These are phyloP conservation scores for Rhodotorula paludigena DNA, from an alignment of 768 basidiomycete genomes.

Conservation along the genomic window DNA sequence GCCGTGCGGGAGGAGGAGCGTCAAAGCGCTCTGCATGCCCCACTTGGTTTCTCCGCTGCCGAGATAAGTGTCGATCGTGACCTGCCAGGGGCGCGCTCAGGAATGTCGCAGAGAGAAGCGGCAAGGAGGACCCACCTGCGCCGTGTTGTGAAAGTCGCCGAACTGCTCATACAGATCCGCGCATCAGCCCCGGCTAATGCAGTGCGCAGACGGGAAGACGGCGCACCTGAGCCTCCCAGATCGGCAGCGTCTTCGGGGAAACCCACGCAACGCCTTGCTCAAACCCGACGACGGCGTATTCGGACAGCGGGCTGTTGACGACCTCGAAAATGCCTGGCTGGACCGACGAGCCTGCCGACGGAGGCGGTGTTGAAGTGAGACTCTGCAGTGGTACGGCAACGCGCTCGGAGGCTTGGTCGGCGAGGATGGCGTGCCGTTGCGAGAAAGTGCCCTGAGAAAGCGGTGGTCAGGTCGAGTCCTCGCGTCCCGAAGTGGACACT, in stretches of 20 bases:
- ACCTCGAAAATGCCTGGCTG: conserved; percentile 50
- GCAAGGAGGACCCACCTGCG: conserved; percentile 49
- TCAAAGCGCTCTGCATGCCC: conserved; percentile 83
- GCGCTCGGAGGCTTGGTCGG: conserved; percentile 75
- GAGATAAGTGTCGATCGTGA: conserved; percentile 84
- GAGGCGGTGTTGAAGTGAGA: conserved; percentile 31
- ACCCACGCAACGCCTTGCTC: conserved; percentile 91
- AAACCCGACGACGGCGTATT: conserved; percentile 52
- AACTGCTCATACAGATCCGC: conserved; percentile 53
- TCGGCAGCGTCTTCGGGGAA: conserved; percentile 68
- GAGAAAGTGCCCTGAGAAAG: conserved; percentile 25
- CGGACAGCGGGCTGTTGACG: conserved; percentile 37
- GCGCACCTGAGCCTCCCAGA: conserved; percentile 78
- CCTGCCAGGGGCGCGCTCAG: conserved; percentile 46
- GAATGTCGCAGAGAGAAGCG: background rate
- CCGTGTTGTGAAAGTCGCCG: conserved; percentile 90
- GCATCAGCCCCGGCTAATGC: background rate
- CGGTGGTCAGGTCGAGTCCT: background rate
- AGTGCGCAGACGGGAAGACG: background rate
- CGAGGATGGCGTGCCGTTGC: conserved; percentile 76
- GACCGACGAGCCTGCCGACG: conserved; percentile 13
- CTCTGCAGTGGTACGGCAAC: conserved; percentile 78
- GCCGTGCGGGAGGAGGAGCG: conserved; percentile 80
- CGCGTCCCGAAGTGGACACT: conserved; percentile 55
- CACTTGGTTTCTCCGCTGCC: conserved; percentile 86